Conservation (phyloP, 1,284 basidiomycete genomes). For the Naganishia liquefaciens region DNA sequence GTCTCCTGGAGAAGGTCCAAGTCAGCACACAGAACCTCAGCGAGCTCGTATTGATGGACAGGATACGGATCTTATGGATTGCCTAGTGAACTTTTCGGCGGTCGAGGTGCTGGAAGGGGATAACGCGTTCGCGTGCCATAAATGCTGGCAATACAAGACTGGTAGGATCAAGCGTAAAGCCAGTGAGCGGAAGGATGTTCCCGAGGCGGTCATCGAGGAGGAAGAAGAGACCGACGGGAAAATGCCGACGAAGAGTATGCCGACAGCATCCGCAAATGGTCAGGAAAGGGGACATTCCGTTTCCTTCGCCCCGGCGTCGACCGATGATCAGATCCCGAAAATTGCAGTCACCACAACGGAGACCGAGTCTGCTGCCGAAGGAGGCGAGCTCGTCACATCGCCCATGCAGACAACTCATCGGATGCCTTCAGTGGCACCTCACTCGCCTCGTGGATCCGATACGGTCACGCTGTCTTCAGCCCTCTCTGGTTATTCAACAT, state of each 20-base stretch:
- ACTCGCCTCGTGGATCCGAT: constrained; percentile 15
- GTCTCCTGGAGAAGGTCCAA: constrained; percentile 5
- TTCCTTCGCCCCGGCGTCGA: background rate
- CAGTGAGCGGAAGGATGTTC: background rate
- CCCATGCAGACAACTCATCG: background rate
- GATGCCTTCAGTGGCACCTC: background rate
- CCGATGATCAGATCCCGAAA: constrained; percentile 7
- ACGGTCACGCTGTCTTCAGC: constrained; percentile 22
- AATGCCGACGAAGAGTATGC: constrained; percentile 1
- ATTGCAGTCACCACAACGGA: constrained; percentile 15
- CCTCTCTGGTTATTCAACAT: constrained; percentile 30
- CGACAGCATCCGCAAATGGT: background rate
- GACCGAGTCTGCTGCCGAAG: background rate
- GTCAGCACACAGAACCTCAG: constrained; percentile 3
- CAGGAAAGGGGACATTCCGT: constrained; percentile 4
- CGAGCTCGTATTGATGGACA: constrained; percentile 23
- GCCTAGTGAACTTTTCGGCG: constrained; percentile 78
- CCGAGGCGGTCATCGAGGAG: constrained; percentile 43
- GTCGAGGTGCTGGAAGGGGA: constrained; percentile 90
- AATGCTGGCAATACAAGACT: constrained; percentile 75
- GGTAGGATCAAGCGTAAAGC: constrained; percentile 35
- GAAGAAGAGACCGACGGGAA: constrained; percentile 50
- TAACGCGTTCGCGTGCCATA: constrained; percentile 87
- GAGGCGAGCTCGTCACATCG: background rate
- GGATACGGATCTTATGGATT: constrained; percentile 58